Conservation (phyloP, 2,329 filamentous ascomycete species). For the Alternaria triticimaculans region DNA sequence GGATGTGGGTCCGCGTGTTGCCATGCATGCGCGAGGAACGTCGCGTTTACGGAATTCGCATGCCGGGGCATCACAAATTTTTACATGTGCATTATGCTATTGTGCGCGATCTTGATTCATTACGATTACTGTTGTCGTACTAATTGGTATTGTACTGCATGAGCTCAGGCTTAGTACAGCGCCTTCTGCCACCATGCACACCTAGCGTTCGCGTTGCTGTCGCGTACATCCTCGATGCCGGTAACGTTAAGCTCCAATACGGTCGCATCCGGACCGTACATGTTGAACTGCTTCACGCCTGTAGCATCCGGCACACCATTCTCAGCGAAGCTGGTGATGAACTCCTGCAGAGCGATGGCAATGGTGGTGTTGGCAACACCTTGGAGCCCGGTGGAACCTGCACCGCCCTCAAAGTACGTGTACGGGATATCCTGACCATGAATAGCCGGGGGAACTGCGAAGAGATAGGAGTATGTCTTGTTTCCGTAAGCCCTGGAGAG, state of each 20-base stretch:
- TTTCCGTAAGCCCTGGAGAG: slow-evolving; percentile 56
- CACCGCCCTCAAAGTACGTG: slow-evolving; percentile 58
- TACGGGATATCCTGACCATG: slow-evolving; percentile 62
- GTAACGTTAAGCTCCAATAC: slow-evolving; percentile 55
- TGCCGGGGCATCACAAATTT: neutral
- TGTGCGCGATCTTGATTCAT: neutral
- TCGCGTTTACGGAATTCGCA: slow-evolving; percentile 10
- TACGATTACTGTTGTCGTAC: neutral
- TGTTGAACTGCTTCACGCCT: slow-evolving; percentile 53
- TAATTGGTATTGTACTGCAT: neutral
- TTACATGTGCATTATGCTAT: neutral
- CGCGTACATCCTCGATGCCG: slow-evolving; percentile 51
- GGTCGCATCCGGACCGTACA: slow-evolving; percentile 54
- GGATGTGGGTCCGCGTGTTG: slow-evolving; percentile 7
- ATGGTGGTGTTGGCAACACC: slow-evolving; percentile 42
- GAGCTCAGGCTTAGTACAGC: slow-evolving; percentile 40
- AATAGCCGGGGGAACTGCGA: slow-evolving; percentile 59
- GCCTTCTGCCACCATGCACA: slow-evolving; percentile 63
- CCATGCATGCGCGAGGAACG: neutral
- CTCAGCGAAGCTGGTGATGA: slow-evolving; percentile 54
- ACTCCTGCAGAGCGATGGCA: slow-evolving; percentile 55
- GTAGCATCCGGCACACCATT: slow-evolving; percentile 48
- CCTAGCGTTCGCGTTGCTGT: slow-evolving; percentile 56
- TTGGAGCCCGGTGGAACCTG: slow-evolving; percentile 7
- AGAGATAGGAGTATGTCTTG: slow-evolving; percentile 60